Base-by-base conservation (phyloP, 768 basidiomycete species). In the Tricholoma saponaceum region DNA sequence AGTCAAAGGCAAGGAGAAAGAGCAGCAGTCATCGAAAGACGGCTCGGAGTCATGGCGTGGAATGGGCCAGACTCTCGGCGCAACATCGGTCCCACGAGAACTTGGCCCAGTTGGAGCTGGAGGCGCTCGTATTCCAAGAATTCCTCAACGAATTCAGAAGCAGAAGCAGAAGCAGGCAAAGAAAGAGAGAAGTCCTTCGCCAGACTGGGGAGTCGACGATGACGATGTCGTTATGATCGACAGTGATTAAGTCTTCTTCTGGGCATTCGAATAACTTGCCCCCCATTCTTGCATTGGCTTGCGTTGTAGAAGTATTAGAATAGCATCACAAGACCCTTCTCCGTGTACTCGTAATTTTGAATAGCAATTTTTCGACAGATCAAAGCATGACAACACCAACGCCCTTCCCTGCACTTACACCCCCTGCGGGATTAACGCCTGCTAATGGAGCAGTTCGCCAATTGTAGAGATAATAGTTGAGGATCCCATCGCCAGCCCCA, bases 371-470 rank as follows among this genome's bases (percentile, higher is more conserved):
- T 25, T 41, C 56, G 26, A 56, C 22, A 22, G 23, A 60, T 74
- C 76, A 97, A 32, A 98, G 79, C 96, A 98, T 98, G 37, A 98
- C 95, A 16, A 98, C 86, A 3, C 92, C 95, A 52, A 98, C 81
- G 4, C 92, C 95, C 67, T 76, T 82, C 44, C 92, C 92, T n/a
- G 84, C 77, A n/a, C 78, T 69, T 13, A 77, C 72, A 33, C 67
- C 80, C 1, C 71, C 83, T n/a, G 79, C 74, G 12, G 77, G 61
- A 33, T 74, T 76, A 67, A 89, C 69, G 46, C 96, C 95, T 37
- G 92, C 85, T 56, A 98, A 74, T 2, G 84, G 80, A 13, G 84
- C 74, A 12, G 93, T 95, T 58, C 89, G 81, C 92, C 95, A 99
- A 72, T 99, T 99, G 76, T 97, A 98, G 57, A 95, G 70, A 69